phyloP scores from a whole-genome alignment of 106 monocot genomes.

The Dendrobium huoshanense region DNA sequence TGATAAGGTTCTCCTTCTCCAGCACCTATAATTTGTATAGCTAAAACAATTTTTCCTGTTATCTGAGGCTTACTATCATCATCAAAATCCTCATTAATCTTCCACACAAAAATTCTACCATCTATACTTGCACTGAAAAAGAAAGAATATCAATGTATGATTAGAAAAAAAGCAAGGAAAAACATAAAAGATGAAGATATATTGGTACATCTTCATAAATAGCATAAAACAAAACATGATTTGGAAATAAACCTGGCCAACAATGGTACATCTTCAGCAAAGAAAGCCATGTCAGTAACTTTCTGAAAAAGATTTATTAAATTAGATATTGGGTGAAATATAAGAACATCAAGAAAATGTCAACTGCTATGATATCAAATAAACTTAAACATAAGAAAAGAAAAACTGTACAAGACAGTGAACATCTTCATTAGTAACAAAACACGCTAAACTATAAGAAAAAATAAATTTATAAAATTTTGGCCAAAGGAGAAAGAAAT shows the following conservation, averaged over 20 bases:
- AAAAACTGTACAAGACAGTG: neutral
- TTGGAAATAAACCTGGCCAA: conserved; percentile 57
- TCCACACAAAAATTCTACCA: conserved; percentile 90
- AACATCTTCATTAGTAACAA: neutral
- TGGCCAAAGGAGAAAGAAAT: neutral
- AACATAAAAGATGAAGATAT: conserved; percentile 7
- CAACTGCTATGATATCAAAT: neutral
- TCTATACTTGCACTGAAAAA: conserved; percentile 88
- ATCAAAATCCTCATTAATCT: conserved; percentile 89
- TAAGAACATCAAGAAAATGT: neutral
- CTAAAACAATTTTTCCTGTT: conserved; percentile 67
- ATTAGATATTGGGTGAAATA: neutral
- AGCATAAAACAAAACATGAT: too few relatives aligned
- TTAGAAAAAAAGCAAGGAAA: neutral
- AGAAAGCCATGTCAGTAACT: conserved; percentile 97
- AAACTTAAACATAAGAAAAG: neutral
- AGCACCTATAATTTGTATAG: conserved; percentile 69
- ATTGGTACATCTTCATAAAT: too few relatives aligned
- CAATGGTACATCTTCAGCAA: conserved; percentile 96
- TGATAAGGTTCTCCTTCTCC: conserved; percentile 60
- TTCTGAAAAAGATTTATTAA: conserved; percentile 34
- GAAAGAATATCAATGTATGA: conserved; percentile 2
- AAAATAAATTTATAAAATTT: neutral
- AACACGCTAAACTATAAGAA: conserved; percentile 2
- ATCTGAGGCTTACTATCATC: conserved; percentile 77